Evolutionary conservation across 306 rosid genomes (phyloP).

Genomic region (cucumber (Cucumis sativus)): Cucumber_9930_V3 NC_026660.2:29877501-29878000

Average conservation of each 20-base stretch:
- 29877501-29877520: too few relatives aligned
- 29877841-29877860: neutral
- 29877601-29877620: neutral
- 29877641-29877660: neutral
- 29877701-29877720: neutral
- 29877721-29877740: neutral
- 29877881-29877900: neutral
- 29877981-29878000: too few relatives aligned
- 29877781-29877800: neutral
- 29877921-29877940: too few relatives aligned
- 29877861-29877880: neutral
- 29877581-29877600: neutral
- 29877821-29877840: neutral
- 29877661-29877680: neutral
- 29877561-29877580: neutral
- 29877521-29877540: too few relatives aligned
- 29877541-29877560: neutral
- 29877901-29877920: neutral
- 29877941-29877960: too few relatives aligned
- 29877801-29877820: neutral
- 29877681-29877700: neutral
- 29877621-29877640: neutral
- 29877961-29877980: neutral
- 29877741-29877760: neutral
- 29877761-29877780: too few relatives aligned